A percentile compares a stretch with the other conserved stretches of the same genome.
Conservation (phyloP, 2,329 filamentous ascomycete genomes). For the Hypomyces perniciosus region DNA sequence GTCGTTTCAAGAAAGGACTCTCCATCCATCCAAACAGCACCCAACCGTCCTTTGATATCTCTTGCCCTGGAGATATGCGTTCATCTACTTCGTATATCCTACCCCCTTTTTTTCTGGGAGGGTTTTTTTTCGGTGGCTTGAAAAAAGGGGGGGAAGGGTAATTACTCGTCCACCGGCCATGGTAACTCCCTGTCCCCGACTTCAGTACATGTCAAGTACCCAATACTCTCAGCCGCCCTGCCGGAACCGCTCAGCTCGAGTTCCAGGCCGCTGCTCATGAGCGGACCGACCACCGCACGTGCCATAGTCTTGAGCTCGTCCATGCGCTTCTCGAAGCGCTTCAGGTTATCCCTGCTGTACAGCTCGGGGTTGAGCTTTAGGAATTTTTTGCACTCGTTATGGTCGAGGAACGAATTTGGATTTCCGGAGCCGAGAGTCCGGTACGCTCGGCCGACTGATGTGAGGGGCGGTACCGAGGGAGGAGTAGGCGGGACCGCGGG, state of each 20-base stretch:
- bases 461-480: conserved; percentile 41
- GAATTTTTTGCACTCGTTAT: conserved; percentile 88
- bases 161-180: conserved; percentile 37
- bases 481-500: conserved; percentile 30
- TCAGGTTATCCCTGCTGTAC: conserved; percentile 80
- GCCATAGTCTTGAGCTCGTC: conserved; percentile 85
- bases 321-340: conserved; percentile 77
- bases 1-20: no score
- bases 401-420: conserved; percentile 60
- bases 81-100: no score
- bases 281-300: conserved; percentile 71
- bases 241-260: conserved; percentile 56
- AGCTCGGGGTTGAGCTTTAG: conserved; percentile 76
- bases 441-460: conserved; percentile 66
- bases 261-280: conserved; percentile 82
- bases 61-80: no score
- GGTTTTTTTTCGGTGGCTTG: background rate
- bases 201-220: conserved; percentile 46
- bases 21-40: no score
- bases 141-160: background rate
- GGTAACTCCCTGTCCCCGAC: conserved; percentile 45
- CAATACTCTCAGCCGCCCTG: conserved; percentile 36
- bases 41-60: no score
- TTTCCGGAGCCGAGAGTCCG: conserved; percentile 63
- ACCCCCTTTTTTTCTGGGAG: no score